These are phyloP conservation scores for Ceratobasidium sp. DNA, from an alignment of 1,284 basidiomycete species.

Conservation along the genomic window DNA sequence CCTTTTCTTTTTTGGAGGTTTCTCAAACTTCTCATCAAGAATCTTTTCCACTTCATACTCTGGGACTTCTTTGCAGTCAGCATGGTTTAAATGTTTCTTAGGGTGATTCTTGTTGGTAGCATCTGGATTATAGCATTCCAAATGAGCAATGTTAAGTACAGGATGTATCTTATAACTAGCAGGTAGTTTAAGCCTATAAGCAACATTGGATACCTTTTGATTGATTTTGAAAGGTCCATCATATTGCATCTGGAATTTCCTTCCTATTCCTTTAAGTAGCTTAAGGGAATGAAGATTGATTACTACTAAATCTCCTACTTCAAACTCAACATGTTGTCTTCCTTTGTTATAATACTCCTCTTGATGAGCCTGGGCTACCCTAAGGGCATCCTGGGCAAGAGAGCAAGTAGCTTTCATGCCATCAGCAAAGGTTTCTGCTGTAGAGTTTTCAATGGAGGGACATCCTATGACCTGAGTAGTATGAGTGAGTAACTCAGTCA, in stretches of 20 bases:
- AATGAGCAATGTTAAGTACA: conserved; percentile 49
- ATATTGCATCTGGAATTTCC: conserved; percentile 49
- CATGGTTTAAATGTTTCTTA: conserved; percentile 6
- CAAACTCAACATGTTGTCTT: conserved; percentile 41
- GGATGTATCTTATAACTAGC: conserved; percentile 48
- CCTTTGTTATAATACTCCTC: conserved; percentile 45
- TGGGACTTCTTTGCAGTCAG: conserved; percentile 7
- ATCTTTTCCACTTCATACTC: conserved; percentile 26
- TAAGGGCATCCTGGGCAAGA: conserved; percentile 43
- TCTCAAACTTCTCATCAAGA: conserved; percentile 6
- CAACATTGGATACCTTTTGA: conserved; percentile 47
- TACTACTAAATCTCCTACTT: conserved; percentile 48
- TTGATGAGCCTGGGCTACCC: conserved; percentile 42
- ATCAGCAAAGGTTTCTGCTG: conserved; percentile 39
- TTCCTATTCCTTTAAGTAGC: conserved; percentile 48
- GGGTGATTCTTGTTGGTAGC: conserved; percentile 41
- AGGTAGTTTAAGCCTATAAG: conserved; percentile 49
- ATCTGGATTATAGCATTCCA: conserved; percentile 46
- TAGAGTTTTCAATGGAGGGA: conserved; percentile 28
- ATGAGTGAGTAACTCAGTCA: background rate
- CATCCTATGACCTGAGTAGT: background rate
- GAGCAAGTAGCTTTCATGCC: conserved; percentile 39
- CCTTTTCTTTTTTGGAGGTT: conserved; percentile 3
- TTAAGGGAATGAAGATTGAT: conserved; percentile 50
- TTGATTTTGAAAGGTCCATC: conserved; percentile 51